Base-by-base conservation (phyloP, 2,329 filamentous ascomycete species). In the Colletotrichum chrysophilum region DNA sequence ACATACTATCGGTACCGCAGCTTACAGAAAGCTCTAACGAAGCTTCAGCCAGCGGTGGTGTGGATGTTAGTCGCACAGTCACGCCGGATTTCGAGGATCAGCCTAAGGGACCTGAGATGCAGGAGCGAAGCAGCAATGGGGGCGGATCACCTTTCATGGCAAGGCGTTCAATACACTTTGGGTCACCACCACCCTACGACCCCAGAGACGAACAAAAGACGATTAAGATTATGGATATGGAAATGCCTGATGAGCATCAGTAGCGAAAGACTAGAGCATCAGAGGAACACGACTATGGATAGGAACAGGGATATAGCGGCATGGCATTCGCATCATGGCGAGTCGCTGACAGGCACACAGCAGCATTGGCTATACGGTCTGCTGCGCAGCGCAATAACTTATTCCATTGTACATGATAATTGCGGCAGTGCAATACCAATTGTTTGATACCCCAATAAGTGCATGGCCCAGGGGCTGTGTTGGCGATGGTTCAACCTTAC, bases 61-160 rank as follows among this genome's bases (percentile, higher is more conserved):
- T 78, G 68, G 18, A 80, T 79, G 28, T 75, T 30, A 70, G 64
- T 24, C 70, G 70, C 12, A 78, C 72, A 16, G 66, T 79, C 7
- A 78, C 76, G 36, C 72, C 77, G n/a, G 70, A 77, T 56, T 12
- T 65, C 21, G 73, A 76, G 28, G 73, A 74, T 18, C 76, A 68
- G 16, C n/a, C 74, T 12, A 83, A 81, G 66, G 79, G 76, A n/a
- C 87, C 87, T 1, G 87, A 88, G 78, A 88, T 88, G 87, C 85
- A 87, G 77, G 86, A 88, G 76, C 83, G 85, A 34, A 76, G 77
- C 43, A 79, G 80, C 26, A 78, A 79, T 10, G 69, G 62, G 24
- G 69, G 38, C 55, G 60, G 77, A 14, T 77, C 77, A 7, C 79
- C 80, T 8, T 82, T 84, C 52, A 74, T 84, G 28, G 71, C 78